phyloP scores from a whole-genome alignment of 2,329 filamentous ascomycete genomes.

The Fusarium verticillioides region DNA sequence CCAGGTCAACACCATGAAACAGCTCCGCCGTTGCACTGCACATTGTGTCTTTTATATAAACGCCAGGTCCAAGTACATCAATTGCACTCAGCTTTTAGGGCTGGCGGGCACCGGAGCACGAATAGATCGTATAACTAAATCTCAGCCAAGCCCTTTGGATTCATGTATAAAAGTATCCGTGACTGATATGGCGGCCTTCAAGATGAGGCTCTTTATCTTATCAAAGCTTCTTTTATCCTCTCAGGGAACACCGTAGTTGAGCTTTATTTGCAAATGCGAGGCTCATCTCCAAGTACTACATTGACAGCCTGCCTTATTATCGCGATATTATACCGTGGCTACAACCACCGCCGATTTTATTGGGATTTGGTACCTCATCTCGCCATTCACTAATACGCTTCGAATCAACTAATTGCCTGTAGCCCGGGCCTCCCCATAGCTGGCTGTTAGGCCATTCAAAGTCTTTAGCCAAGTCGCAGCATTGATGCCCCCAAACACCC shows the following conservation, averaged over 20 bases:
- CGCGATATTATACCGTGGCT: neutral
- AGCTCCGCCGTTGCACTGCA: neutral
- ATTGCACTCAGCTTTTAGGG: neutral
- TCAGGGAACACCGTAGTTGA: neutral
- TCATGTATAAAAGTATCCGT: neutral
- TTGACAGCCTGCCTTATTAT: neutral
- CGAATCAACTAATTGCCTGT: neutral
- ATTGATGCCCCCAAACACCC: constrained; percentile 15
- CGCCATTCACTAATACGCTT: fast-evolving
- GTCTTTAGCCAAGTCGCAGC: constrained; percentile 2
- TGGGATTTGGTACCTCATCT: constrained; percentile 2
- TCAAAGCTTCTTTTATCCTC: fast-evolving
- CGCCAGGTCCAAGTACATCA: fast-evolving
- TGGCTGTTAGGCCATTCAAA: constrained; percentile 24
- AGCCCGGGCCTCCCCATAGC: constrained; percentile 25
- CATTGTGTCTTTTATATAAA: neutral
- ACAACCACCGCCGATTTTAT: constrained; percentile 20
- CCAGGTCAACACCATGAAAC: neutral
- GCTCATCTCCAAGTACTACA: neutral
- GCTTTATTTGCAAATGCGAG: neutral
- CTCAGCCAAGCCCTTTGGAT: neutral
- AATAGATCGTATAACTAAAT: neutral
- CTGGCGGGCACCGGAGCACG: neutral
- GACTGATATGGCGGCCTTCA: neutral
- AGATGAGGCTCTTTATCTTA: neutral